Base-by-base conservation (phyloP, 1,139 yeast genomes). In the Sugiyamaella grinbergsii region DNA sequence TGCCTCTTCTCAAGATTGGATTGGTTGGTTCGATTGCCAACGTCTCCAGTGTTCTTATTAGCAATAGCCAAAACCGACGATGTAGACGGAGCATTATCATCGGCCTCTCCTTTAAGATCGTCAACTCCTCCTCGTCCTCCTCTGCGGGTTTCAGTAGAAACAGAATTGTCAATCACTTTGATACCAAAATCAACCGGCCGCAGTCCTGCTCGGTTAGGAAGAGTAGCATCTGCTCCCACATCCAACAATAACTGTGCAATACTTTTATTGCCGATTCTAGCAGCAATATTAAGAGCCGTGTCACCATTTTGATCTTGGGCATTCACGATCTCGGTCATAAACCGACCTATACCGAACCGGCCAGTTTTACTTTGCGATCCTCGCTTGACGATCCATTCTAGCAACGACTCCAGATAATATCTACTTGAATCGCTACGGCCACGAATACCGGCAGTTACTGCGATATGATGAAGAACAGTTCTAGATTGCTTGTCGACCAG, bases 381-480 rank as follows among this genome's bases (percentile, higher is more conserved):
- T 36, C 76, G 68, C 43, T 77, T 77, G 18, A 87, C 88, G 18
- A 91, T 78, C 86, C 93, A 90, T 58, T 89, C 95, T 53, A 91
- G 71, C 41, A 91, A 72, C 19, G 87, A 82, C 55, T 82, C 87
- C 47, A 86, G 69, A 63, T 93, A 91, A 66, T 87, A 90, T 57
- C 85, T 80, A 40, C 83, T 78, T 0, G 91, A 87, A 26, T 81
- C 80, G 44, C 82, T 75, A 55, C 90, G 73, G 7, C 86, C 87
- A 47, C 81, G 78, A 61, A 83, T 80, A 0, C 89, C 90, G 4
- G 90, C 85, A 0, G 88, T 83, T 38, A 83, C 69, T 2, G 95
- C 90, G 55, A 93, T 89, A 64, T 93, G 98, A 69, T 94, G 99
- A 42, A 94, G 70, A n/a, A 93, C 86, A 0, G 96, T 85, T 53